Evolutionary conservation across 768 basidiomycete species (phyloP), one percentile per base, ranked within the genome.

Genomic region (Hygrocybe punicea): DNA sequence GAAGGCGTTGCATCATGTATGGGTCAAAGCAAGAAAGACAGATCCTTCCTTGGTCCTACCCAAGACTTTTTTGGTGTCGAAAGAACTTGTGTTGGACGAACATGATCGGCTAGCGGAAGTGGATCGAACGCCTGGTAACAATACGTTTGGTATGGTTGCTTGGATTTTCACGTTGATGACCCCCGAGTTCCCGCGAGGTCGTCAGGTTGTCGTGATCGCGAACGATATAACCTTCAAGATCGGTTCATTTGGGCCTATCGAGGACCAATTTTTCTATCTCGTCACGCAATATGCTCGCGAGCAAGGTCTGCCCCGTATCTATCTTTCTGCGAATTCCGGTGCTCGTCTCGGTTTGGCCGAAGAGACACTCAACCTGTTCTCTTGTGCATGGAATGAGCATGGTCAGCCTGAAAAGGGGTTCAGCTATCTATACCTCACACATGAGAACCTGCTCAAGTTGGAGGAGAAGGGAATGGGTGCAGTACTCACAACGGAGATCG

Each of bases 141-240:
- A 98, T 71, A 85, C 82, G 35, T 91, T 90, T 67, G 97, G 97
- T 65, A 99, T 99, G 97, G 91, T 98, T 54, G 96, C 85, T 2
- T 99, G 97, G 97, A 84, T 96, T 19, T 97, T 93, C 78, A 95
- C 85, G 2, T 78, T 98, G 62, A 78, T 79, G 62, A 98, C 95
- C 0, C 96, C 97, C 3, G 97, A 98, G 73, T 97, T 82, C 73
- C 93, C 93, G 48, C 74, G 80, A 24, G 97, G 97, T 25, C 90
- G 97, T 65, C 85, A 82, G 59, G 84, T 86, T 1, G 89, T 98
- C 8, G 91, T 93, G 46, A 82, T 99, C 59, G 92, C 97, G 54
- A 99, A 99, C 74, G 97, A 99, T 65, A 99, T 98, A 75, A 99
- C 97, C 13, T 97, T 85, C 82, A 95, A 90, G 75, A 98, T 98